Conservation (phyloP, 2,329 filamentous ascomycete genomes). For the Rachicladosporium sp. region DNA sequence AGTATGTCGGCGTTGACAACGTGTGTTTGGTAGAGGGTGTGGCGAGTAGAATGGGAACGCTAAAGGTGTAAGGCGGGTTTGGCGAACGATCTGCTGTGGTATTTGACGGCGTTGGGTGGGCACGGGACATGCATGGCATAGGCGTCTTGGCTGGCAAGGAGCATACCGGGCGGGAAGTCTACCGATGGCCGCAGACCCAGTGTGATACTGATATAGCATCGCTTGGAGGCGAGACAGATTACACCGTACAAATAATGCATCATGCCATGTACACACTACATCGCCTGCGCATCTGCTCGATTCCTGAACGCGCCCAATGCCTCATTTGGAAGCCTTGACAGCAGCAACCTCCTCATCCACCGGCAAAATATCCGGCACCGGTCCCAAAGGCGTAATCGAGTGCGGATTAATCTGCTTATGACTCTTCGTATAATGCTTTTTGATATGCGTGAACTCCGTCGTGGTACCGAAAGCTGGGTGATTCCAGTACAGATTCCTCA, state of each 20-base stretch:
- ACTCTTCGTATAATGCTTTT: constrained; percentile 60
- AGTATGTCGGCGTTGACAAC: constrained; percentile 54
- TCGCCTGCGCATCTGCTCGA: too few species aligned
- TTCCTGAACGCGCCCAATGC: too few species aligned
- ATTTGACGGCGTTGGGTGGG: too few species aligned
- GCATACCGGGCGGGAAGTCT: too few species aligned
- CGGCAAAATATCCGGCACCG: constrained; percentile 67
- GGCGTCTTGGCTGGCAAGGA: too few species aligned
- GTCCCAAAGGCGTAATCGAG: constrained; percentile 72
- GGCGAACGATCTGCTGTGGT: too few species aligned
- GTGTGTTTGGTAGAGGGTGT: constrained; percentile 53
- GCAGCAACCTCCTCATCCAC: constrained; percentile 65
- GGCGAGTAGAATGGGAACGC: constrained; percentile 35
- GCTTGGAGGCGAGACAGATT: too few species aligned
- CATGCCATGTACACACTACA: too few species aligned
- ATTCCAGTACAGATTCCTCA: constrained; percentile 77
- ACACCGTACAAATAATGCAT: too few species aligned
- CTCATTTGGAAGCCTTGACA: constrained; percentile 23
- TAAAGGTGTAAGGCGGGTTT: constrained; percentile 10
- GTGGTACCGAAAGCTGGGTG: constrained; percentile 64
- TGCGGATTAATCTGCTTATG: constrained; percentile 53
- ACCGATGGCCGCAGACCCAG: too few species aligned
- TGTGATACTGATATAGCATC: too few species aligned
- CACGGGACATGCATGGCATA: too few species aligned
- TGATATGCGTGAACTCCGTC: constrained; percentile 92